Evolutionary conservation across 1,139 yeast genomes (phyloP).

Genomic region (Protomyces inundatus): DNA sequence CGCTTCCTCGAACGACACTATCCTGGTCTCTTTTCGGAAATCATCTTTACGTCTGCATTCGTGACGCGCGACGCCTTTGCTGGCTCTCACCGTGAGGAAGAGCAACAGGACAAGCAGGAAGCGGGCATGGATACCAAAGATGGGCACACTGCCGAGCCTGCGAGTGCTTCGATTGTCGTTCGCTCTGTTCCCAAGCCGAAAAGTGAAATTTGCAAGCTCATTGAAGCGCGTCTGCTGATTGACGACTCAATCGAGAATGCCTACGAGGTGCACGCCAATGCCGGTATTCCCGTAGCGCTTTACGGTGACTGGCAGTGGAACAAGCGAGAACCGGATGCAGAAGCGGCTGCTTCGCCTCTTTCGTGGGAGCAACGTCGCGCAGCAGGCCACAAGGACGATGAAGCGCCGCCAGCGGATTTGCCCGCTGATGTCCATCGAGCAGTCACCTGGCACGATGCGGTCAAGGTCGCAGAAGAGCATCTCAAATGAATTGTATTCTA

Average conservation of each 20-base stretch:
- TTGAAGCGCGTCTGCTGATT: constrained; percentile 10
- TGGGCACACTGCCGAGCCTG: not conserved
- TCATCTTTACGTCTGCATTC: constrained; percentile 24
- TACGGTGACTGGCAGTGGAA: constrained; percentile 26
- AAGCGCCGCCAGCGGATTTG: constrained; percentile 1
- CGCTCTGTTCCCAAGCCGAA: constrained; percentile 13
- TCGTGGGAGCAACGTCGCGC: constrained; percentile 7
- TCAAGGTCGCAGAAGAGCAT: not conserved
- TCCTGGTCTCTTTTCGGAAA: constrained; percentile 15
- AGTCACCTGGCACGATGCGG: constrained; percentile 1
- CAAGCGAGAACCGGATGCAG: constrained; percentile 6
- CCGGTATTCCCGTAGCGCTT: constrained; percentile 19
- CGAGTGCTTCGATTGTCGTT: not conserved
- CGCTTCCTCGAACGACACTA: constrained; percentile 2
- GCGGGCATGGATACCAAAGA: not conserved
- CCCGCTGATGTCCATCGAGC: constrained; percentile 5
- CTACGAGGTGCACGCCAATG: constrained; percentile 15
- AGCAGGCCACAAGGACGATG: constrained; percentile 3
- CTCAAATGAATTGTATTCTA: not conserved
- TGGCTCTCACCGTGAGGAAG: not conserved
- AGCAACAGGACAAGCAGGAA: constrained; percentile 1
- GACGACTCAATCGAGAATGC: constrained; percentile 25
- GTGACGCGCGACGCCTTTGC: constrained; percentile 4
- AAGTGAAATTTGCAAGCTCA: constrained; percentile 12
- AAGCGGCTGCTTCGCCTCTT: constrained; percentile 8